A percentile compares a stretch with the other conserved stretches of the same genome.
Evolutionary conservation across 352 stramenopile genomes (phyloP).

Genomic region (Globisporangium cylindrosporum): DNA sequence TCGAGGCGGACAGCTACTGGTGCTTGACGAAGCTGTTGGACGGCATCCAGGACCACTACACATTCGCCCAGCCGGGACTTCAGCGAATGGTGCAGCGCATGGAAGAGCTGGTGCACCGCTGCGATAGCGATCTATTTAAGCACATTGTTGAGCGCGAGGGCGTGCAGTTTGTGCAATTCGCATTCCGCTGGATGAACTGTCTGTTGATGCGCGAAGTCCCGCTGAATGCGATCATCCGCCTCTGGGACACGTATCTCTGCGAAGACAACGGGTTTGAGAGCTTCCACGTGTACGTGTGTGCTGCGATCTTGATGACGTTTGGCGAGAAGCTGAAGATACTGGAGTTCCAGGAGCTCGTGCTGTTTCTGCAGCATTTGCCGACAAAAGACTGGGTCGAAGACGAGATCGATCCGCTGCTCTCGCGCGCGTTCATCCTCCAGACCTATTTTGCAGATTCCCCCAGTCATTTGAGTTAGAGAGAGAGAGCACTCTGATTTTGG

Average conservation of each 20-base stretch:
- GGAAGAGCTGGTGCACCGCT: conserved; percentile 96
- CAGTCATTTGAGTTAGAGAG: conserved; percentile 60
- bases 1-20: conserved; percentile 99
- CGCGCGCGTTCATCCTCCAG: conserved; percentile 94
- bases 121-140: conserved; percentile 93
- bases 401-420: conserved; percentile 98
- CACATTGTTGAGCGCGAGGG: conserved; percentile 93
- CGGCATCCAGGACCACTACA: conserved; percentile 99
- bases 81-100: conserved; percentile 98
- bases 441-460: conserved; percentile 89
- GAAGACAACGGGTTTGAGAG: conserved; percentile 98
- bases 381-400: conserved; percentile 97
- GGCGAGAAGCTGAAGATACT: conserved; percentile 92
- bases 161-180: conserved; percentile 99
- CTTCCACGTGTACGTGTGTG: conserved; percentile 99
- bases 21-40: conserved; percentile 98
- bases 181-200: conserved; percentile 99
- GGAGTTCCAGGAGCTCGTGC: conserved; percentile 97
- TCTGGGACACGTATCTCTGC: conserved; percentile 99
- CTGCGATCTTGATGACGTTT: conserved; percentile 98
- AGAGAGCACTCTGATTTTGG: background rate
- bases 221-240: conserved; percentile 92
- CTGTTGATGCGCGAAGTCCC: conserved; percentile 97
- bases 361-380: conserved; percentile 95
- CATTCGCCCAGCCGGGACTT: conserved; percentile 96